These are phyloP conservation scores for Mycena chlorophos DNA, from an alignment of 768 basidiomycete species.

Conservation along the genomic window DNA sequence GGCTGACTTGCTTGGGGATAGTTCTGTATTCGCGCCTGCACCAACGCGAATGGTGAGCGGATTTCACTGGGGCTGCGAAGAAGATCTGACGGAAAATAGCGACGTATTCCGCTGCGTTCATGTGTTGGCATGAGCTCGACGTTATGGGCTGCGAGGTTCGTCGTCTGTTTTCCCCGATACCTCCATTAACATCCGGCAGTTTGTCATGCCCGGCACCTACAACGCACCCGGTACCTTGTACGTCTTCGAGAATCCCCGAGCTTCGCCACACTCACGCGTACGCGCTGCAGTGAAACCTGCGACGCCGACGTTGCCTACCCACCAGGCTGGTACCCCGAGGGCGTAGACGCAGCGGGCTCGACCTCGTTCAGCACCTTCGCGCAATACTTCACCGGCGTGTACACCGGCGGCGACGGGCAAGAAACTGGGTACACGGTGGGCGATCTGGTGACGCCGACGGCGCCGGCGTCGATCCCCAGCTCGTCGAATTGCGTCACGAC, in stretches of 20 bases:
- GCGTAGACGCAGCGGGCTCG: constrained; percentile 37
- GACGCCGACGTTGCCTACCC: constrained; percentile 49
- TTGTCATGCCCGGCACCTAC: constrained; percentile 51
- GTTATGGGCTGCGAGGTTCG: constrained; percentile 47
- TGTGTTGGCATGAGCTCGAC: constrained; percentile 51
- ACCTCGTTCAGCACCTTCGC: constrained; percentile 45
- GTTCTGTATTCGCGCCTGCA: constrained; percentile 46
- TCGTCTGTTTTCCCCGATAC: too few species aligned
- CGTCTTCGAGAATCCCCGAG: constrained; percentile 10
- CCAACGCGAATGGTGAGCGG: constrained; percentile 33
- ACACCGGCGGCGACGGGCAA: constrained; percentile 27
- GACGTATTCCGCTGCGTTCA: constrained; percentile 42
- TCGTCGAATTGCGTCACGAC: constrained; percentile 43
- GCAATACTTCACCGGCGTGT: constrained; percentile 43
- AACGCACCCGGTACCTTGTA: constrained; percentile 42
- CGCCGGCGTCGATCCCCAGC: constrained; percentile 36
- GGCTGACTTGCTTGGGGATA: constrained; percentile 13
- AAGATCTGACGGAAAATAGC: constrained; percentile 1
- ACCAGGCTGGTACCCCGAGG: constrained; percentile 49
- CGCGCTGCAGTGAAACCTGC: constrained; percentile 36
- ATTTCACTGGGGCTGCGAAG: not conserved
- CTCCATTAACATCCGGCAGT: too few species aligned
- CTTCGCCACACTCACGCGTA: not conserved
- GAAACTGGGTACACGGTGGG: constrained; percentile 33
- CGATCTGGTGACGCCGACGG: constrained; percentile 38